Evolutionary conservation across 257 asterid genomes (phyloP).

Genomic region (Ophiorrhiza pumila): DNA sequence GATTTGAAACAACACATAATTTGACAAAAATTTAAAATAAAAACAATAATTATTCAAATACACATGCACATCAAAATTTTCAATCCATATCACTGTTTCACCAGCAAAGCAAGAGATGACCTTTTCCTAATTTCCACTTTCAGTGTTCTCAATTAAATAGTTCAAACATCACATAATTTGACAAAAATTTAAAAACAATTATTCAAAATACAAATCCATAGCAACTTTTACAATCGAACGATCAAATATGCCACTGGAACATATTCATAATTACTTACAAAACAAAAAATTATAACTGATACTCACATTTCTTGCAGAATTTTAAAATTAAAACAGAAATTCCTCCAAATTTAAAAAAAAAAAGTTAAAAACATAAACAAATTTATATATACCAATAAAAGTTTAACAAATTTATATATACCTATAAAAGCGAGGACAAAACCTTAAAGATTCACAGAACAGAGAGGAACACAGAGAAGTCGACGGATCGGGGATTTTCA

Average conservation of each 20-base stretch:
- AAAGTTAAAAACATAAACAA: background rate
- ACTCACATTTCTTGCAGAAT: background rate
- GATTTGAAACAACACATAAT: background rate
- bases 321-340: background rate
- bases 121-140: too few relatives aligned
- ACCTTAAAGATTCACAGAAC: background rate
- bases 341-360: background rate
- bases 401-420: background rate
- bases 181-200: background rate
- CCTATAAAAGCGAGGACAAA: background rate
- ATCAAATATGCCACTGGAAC: constrained; percentile 7
- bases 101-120: too few relatives aligned
- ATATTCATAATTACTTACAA: background rate
- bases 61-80: background rate
- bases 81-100: too few relatives aligned
- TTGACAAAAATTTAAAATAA: background rate
- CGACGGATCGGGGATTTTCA: constrained; percentile 12
- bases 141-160: too few relatives aligned
- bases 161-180: background rate
- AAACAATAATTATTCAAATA: background rate
- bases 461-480: background rate
- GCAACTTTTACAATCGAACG: background rate
- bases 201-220: background rate
- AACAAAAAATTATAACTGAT: background rate
- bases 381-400: too few relatives aligned